Evolutionary conservation across 495 filamentous ascomycete genomes (phyloP).

Genomic region (Penicillium bovifimosum): DNA sequence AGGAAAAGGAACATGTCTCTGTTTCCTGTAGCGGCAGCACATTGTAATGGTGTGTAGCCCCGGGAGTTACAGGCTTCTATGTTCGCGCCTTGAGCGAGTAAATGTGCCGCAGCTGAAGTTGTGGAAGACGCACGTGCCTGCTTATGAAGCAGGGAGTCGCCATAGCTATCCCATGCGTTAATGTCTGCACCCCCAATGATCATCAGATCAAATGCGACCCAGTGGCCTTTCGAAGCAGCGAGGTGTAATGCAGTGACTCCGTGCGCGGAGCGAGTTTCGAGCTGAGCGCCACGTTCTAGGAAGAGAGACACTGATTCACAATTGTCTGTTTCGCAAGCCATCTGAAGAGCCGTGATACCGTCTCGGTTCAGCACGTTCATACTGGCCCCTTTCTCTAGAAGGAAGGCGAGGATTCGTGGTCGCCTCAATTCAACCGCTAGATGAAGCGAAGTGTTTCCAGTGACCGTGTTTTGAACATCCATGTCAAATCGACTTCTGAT

Average conservation of each 20-base stretch:
- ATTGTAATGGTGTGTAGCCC: conserved; percentile 31
- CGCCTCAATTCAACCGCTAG: conserved; percentile 22
- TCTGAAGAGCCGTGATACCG: conserved; percentile 28
- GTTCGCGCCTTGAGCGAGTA: conserved; percentile 30
- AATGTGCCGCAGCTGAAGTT: conserved; percentile 13
- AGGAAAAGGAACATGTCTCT: conserved; percentile 25
- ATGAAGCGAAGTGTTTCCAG: conserved; percentile 33
- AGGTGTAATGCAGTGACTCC: conserved; percentile 27
- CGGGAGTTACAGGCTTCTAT: conserved; percentile 28
- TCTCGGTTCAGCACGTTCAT: conserved; percentile 21
- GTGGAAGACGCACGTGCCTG: conserved; percentile 12
- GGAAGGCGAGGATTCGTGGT: conserved; percentile 27
- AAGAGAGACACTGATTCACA: conserved; percentile 28
- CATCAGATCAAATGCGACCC: conserved; percentile 31
- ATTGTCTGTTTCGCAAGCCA: conserved; percentile 28
- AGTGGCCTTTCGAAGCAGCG: conserved; percentile 21
- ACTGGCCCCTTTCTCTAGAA: conserved; percentile 26
- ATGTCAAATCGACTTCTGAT: conserved; percentile 22
- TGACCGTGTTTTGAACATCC: conserved; percentile 22
- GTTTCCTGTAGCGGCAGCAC: conserved; percentile 27
- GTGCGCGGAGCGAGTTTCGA: conserved; percentile 20
- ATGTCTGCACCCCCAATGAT: conserved; percentile 30
- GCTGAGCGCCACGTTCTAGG: conserved; percentile 18
- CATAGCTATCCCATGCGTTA: conserved; percentile 26
- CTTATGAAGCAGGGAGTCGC: conserved; percentile 27